Conservation (phyloP, 495 filamentous ascomycete genomes). For the Penicillium simplicissimum region DNA sequence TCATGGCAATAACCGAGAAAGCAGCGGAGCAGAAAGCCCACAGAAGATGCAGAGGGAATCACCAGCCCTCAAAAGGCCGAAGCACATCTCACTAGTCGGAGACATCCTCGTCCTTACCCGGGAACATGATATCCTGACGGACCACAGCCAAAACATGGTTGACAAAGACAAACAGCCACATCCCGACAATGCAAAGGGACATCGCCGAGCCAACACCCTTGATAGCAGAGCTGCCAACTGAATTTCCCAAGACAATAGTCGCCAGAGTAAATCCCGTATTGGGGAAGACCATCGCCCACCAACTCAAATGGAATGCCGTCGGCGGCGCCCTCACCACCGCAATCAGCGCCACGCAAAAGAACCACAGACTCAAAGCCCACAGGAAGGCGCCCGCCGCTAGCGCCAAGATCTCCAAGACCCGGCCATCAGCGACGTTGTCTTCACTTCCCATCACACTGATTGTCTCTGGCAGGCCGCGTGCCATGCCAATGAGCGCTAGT, state of each 20-base stretch:
- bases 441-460: constrained; percentile 36
- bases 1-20: no score
- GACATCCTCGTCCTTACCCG: constrained; percentile 64
- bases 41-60: background rate
- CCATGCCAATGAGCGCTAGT: constrained; percentile 68
- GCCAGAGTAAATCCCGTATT: constrained; percentile 51
- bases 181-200: constrained; percentile 53
- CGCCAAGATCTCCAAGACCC: constrained; percentile 50
- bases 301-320: constrained; percentile 47
- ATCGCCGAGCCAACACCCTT: constrained; percentile 40
- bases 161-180: constrained; percentile 59
- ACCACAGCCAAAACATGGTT: constrained; percentile 55
- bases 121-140: constrained; percentile 57
- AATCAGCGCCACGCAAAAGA: constrained; percentile 61
- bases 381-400: constrained; percentile 59
- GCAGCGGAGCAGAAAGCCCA: no score
- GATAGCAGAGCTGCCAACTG: constrained; percentile 41
- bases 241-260: constrained; percentile 46
- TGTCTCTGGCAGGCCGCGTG: constrained; percentile 43
- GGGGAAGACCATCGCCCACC: constrained; percentile 55
- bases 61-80: background rate
- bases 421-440: constrained; percentile 32
- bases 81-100: constrained; percentile 27
- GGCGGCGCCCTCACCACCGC: constrained; percentile 55
- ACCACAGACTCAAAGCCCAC: constrained; percentile 72